Base-by-base conservation (phyloP, 164 flowering plant species). In the Nymphaea thermarum region DNA sequence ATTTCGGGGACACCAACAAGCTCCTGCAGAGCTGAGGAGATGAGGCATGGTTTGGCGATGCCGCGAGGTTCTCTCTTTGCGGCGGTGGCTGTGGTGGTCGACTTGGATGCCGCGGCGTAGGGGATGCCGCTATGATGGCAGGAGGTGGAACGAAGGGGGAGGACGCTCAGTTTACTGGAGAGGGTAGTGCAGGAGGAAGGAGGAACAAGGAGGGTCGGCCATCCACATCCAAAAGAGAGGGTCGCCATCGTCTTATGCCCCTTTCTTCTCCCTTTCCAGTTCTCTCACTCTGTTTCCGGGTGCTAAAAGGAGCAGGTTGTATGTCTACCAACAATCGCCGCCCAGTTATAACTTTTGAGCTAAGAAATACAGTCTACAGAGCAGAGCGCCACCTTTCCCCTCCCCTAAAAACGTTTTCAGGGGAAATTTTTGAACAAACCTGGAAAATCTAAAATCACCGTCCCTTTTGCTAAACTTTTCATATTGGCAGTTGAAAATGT, bases 1-100 rank as follows among this genome's bases (percentile, higher is more conserved):
- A 91, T 85, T 79, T 89, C 98, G 3, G 90, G 64, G 8, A 77
- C 85, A 6, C 96, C 96, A 16, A 93, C 72, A 43, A 84, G 76
- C n/a, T 79, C 87, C 69, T 88, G 86, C 88, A 93, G 82, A 71
- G 82, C 96, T 15, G 88, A 85, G 0, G 96, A 86, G 45, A 93
- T 78, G 8, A 76, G 86, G 43, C 77, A 82, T 2, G 97, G 97
- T 83, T 83, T 87, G 80, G 78, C 84, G 70, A 93, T 87, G 25
- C 98, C 98, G 8, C 89, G 77, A 3, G 84, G 93, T 77, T 73
- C 80, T 17, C 86, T 77, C 72, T 75, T 77, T 3, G 71, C 80
- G 0, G 84, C 66, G 36, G 81, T 53, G 10, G 79, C 75, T 7
- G 41, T 17, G 7, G 64, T 17, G 0, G 64, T 41, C 16, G 41